Percentiles rank a stretch among this genome's conserved stretches.
Evolutionary conservation across 2,329 filamentous ascomycete genomes (phyloP).

Genomic region (Hortaea sp.): DNA sequence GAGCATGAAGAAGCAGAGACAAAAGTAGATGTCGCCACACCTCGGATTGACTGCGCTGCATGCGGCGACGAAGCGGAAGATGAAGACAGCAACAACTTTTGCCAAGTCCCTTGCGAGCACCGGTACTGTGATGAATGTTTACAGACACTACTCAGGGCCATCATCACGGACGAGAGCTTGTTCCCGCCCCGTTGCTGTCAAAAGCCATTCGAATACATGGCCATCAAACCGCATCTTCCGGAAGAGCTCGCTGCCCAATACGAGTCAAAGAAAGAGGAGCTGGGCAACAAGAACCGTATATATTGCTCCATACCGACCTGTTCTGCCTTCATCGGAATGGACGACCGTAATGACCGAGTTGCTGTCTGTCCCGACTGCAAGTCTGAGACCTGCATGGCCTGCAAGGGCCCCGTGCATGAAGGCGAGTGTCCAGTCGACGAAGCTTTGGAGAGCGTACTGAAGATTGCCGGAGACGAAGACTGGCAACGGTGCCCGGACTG

Average conservation of each 20-base stretch:
- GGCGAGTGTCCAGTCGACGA: slow-evolving; percentile 41
- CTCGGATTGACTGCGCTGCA: too few species aligned
- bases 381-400: slow-evolving; percentile 38
- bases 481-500: not conserved
- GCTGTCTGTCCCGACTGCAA: slow-evolving; percentile 37
- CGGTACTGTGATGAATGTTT: not conserved
- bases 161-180: not conserved
- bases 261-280: not conserved
- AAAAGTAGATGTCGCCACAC: too few species aligned
- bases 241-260: not conserved
- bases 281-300: not conserved
- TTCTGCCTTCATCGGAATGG: not conserved
- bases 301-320: not conserved
- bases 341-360: slow-evolving; percentile 2
- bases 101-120: not conserved
- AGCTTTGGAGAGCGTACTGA: slow-evolving; percentile 30
- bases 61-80: too few species aligned
- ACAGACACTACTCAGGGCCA: not conserved
- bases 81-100: not conserved
- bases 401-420: slow-evolving; percentile 38
- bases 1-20: too few species aligned
- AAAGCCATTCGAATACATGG: not conserved
- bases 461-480: slow-evolving; percentile 28
- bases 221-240: not conserved
- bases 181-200: not conserved